phyloP scores from a whole-genome alignment of 2,329 filamentous ascomycete species.

The Hypoxylon sp. region DNA sequence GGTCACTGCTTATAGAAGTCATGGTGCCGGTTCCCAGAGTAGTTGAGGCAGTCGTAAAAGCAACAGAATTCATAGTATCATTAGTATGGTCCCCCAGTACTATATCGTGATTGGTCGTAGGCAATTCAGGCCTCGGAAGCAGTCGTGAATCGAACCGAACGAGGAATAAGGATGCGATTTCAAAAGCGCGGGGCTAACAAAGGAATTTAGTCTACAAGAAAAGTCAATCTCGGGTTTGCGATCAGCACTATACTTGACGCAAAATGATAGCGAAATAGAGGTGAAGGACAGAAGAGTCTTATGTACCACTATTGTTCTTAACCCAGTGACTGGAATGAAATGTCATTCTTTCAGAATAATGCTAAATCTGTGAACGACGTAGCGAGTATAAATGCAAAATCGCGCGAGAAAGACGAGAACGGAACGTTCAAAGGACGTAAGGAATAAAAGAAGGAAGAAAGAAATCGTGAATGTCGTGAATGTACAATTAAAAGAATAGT shows the following conservation, averaged over 20 bases:
- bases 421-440: conserved; percentile 40
- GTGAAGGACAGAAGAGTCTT: conserved; percentile 36
- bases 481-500: conserved; percentile 29
- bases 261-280: background rate
- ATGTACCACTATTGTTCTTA: conserved; percentile 49
- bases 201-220: background rate
- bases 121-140: background rate
- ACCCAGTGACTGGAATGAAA: conserved; percentile 47
- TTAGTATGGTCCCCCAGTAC: conserved; percentile 12
- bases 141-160: background rate
- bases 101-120: conserved; percentile 16
- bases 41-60: conserved; percentile 40
- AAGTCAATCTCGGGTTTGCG: conserved; percentile 3
- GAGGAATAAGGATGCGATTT: background rate
- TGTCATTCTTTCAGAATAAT: conserved; percentile 52
- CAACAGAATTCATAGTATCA: conserved; percentile 49
- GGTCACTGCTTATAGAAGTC: conserved; percentile 39
- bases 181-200: background rate
- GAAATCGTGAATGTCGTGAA: conserved; percentile 12
- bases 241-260: conserved; percentile 6
- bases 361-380: conserved; percentile 44
- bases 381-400: conserved; percentile 13
- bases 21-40: conserved; percentile 34
- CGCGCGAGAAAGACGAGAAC: conserved; percentile 37
- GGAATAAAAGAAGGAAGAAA: conserved; percentile 34